Conservation (phyloP, 1,139 yeast species). For the Sugiyamaella xylanicola region DNA sequence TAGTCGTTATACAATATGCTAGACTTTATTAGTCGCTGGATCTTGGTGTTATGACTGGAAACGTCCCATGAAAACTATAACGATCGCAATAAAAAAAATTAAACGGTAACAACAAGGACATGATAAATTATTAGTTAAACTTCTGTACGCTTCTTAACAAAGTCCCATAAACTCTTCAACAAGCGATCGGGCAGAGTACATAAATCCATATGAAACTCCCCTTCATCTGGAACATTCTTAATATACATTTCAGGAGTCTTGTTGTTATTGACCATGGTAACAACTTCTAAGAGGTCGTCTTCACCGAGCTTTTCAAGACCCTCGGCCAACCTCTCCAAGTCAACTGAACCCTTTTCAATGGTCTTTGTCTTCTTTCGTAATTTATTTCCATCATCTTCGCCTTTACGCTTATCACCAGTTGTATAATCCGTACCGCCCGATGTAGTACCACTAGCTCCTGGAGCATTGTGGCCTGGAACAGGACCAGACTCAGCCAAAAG, state of each 20-base stretch:
- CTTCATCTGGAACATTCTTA: conserved; percentile 93
- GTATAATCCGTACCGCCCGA: conserved; percentile 33
- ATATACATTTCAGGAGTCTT: conserved; percentile 94
- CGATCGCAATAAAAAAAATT: neutral
- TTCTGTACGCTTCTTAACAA: conserved; percentile 62
- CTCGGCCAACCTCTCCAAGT: conserved; percentile 86
- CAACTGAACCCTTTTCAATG: conserved; percentile 60
- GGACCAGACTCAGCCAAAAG: conserved; percentile 80
- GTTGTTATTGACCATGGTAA: conserved; percentile 97
- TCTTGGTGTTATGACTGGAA: too few species aligned
- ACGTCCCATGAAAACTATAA: neutral
- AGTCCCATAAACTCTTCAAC: conserved; percentile 92
- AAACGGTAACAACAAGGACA: neutral
- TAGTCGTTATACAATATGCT: too few species aligned
- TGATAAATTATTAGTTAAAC: conserved; percentile 24
- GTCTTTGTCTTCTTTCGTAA: conserved; percentile 60
- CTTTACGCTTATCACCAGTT: conserved; percentile 48
- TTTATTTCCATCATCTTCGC: conserved; percentile 40
- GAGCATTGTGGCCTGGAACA: conserved; percentile 55
- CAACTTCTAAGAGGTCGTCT: conserved; percentile 91
- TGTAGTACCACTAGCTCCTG: conserved; percentile 34
- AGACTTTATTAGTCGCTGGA: too few species aligned
- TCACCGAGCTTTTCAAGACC: conserved; percentile 86
- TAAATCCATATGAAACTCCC: conserved; percentile 95
- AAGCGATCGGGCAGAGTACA: conserved; percentile 91